Conservation (phyloP, 192 early-diverging fungal genomes). For the Piromyces finnis region DNA sequence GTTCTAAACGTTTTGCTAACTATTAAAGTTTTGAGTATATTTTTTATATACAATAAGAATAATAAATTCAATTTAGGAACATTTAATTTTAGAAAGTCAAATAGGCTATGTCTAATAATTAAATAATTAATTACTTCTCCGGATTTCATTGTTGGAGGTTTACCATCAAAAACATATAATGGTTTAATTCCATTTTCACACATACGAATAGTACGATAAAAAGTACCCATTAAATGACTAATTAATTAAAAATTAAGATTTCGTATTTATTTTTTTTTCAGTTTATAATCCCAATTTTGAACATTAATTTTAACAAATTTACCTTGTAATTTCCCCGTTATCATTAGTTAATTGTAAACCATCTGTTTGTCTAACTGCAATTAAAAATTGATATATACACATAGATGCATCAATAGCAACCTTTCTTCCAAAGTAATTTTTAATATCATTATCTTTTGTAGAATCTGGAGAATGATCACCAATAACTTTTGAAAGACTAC, state of each 20-base stretch:
- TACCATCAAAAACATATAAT: slow-evolving; percentile 95
- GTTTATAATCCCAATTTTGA: no score
- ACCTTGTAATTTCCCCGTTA: slow-evolving; percentile 80
- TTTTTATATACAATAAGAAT: no score
- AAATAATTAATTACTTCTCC: slow-evolving; percentile 43
- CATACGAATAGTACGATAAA: slow-evolving; percentile 93
- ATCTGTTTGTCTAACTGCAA: slow-evolving; percentile 76
- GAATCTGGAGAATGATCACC: slow-evolving; percentile 75
- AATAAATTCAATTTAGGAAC: no score
- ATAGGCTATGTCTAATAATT: neutral
- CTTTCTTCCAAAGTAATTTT: slow-evolving; percentile 81
- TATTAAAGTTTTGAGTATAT: slow-evolving; percentile 7
- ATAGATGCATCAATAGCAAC: slow-evolving; percentile 97
- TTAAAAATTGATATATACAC: slow-evolving; percentile 96
- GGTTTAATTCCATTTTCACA: slow-evolving; percentile 93
- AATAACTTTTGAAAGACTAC: slow-evolving; percentile 80
- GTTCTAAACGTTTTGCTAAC: slow-evolving; percentile 52
- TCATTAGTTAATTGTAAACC: slow-evolving; percentile 79
- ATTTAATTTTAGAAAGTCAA: no score
- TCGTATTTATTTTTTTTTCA: no score
- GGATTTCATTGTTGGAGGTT: slow-evolving; percentile 80
- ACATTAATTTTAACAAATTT: neutral
- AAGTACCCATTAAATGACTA: slow-evolving; percentile 90
- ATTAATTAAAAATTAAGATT: neutral
- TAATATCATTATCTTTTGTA: slow-evolving; percentile 63